A percentile compares a stretch with the other conserved stretches of the same genome.
Evolutionary conservation across 2,329 filamentous ascomycete species (phyloP).

Genomic region (Colletotrichum chrysophilum): DNA sequence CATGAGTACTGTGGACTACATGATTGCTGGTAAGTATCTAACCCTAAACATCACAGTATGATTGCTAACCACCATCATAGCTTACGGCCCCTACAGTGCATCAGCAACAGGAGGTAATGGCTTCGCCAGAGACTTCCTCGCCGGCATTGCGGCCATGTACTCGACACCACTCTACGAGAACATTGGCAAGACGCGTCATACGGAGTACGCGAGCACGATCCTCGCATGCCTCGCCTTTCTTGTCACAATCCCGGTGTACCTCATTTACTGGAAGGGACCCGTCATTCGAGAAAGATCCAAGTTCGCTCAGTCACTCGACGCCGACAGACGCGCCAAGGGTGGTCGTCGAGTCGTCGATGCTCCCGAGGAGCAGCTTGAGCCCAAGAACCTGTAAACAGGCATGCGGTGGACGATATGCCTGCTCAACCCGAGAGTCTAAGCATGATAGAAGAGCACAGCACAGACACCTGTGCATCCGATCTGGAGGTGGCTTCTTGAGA

Average conservation of each 20-base stretch:
- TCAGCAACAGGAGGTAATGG: slow-evolving; percentile 72
- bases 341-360: slow-evolving; percentile 1
- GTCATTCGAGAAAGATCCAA: slow-evolving; percentile 20
- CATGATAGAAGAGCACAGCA: neutral
- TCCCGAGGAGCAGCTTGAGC: slow-evolving; percentile 1
- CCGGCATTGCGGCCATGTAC: slow-evolving; percentile 66
- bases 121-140: slow-evolving; percentile 68
- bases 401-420: neutral
- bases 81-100: slow-evolving; percentile 69
- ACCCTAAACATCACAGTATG: fast-evolving
- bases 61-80: slow-evolving; percentile 32
- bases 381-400: neutral
- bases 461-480: neutral
- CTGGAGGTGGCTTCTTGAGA: neutral
- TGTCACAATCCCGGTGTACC: slow-evolving; percentile 19
- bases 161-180: slow-evolving; percentile 60
- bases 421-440: neutral
- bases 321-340: neutral
- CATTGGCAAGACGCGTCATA: slow-evolving; percentile 43
- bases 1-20: slow-evolving; percentile 72
- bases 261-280: slow-evolving; percentile 22
- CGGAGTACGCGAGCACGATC: slow-evolving; percentile 59
- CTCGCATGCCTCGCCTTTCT: slow-evolving; percentile 45
- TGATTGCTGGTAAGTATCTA: slow-evolving; percentile 48
- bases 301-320: slow-evolving; percentile 17